Percentiles rank a stretch among this genome's conserved stretches.
phyloP scores from a whole-genome alignment of 2,329 filamentous ascomycete species.

The Talaromyces amestolkiae region DNA sequence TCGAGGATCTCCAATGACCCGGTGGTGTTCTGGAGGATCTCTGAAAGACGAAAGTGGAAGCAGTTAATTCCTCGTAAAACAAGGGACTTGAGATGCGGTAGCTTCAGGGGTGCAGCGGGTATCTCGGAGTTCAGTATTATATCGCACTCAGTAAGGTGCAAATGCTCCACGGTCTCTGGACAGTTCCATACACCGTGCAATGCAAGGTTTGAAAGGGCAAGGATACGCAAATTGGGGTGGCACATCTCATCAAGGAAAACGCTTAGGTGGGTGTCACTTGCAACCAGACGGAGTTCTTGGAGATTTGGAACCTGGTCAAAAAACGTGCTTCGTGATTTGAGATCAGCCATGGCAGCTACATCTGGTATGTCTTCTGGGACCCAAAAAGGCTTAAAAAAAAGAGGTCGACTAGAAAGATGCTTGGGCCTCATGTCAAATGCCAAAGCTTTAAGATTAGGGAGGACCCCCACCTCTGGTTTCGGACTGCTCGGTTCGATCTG shows the following conservation, averaged over 20 bases:
- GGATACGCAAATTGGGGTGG: neutral
- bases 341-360: neutral
- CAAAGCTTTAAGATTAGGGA: conserved; percentile 13
- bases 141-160: neutral
- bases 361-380: neutral
- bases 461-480: neutral
- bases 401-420: neutral
- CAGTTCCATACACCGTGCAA: neutral
- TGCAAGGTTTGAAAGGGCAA: neutral
- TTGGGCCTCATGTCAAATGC: neutral
- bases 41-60: neutral
- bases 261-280: neutral
- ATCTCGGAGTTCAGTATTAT: neutral
- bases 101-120: conserved; percentile 21
- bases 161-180: conserved; percentile 4
- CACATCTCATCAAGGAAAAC: conserved; percentile 8
- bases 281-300: conserved; percentile 5
- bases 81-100: conserved; percentile 29
- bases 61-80: conserved; percentile 20
- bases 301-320: conserved; percentile 14
- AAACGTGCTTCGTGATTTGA: neutral
- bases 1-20: conserved; percentile 9
- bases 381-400: conserved; percentile 3
- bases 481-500: neutral
- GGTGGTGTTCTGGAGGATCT: neutral